Evolutionary conservation across 2,329 filamentous ascomycete species (phyloP).

Genomic region (Fusarium sp.): DNA sequence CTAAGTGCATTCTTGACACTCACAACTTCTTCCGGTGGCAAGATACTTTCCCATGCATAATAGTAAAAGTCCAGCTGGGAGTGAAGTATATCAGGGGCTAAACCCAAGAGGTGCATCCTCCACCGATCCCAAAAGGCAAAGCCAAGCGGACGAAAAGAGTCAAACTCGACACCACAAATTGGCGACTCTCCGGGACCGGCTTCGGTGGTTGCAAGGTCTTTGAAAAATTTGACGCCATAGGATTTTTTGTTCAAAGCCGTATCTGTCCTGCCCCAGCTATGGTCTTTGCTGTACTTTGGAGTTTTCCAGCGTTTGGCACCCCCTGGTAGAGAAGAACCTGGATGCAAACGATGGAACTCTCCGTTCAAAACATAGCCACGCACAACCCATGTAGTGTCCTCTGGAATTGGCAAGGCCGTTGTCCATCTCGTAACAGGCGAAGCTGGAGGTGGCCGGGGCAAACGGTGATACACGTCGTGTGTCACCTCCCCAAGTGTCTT

Average conservation of each 20-base stretch:
- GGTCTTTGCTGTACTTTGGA: neutral
- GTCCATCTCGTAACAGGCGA: neutral
- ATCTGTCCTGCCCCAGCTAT: neutral
- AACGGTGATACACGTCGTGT: neutral
- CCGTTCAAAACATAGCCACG: neutral
- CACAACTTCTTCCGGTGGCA: neutral
- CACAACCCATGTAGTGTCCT: neutral
- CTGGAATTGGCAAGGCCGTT: neutral
- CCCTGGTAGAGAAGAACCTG: neutral
- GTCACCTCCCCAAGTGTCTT: neutral
- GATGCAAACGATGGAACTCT: neutral
- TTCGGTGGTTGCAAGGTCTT: neutral
- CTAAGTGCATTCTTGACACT: neutral
- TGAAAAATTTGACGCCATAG: neutral
- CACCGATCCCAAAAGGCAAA: slow-evolving; percentile 34
- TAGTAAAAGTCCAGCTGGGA: neutral
- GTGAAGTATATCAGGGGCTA: neutral
- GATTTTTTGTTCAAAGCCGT: neutral
- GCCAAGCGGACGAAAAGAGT: slow-evolving; percentile 27
- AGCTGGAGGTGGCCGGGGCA: neutral
- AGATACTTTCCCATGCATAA: slow-evolving; percentile 3
- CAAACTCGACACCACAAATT: slow-evolving; percentile 21
- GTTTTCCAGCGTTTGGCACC: neutral
- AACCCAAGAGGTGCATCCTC: slow-evolving; percentile 10
- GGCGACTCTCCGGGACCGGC: neutral